A percentile compares a stretch with the other conserved stretches of the same genome.
Conservation (phyloP, 202 grass and related monocot genomes). For the Bolboschoenoplectus hybrid region DNA sequence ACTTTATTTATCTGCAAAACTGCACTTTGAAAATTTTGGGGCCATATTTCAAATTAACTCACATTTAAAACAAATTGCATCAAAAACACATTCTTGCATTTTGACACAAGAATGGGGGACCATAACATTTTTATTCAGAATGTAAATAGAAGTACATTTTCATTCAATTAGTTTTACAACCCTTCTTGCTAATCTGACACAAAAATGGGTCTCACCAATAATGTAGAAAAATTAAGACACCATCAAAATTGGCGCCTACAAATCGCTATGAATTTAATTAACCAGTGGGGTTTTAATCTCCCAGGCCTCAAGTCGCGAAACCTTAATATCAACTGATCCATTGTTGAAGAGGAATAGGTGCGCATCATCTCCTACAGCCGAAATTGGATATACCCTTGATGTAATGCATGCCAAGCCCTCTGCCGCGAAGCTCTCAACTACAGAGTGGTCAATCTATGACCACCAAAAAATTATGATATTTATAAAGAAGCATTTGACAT, state of each 20-base stretch:
- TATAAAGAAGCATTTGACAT: not conserved
- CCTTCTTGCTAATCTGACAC: not conserved
- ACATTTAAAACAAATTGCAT: not conserved
- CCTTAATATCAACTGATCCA: conserved; percentile 48
- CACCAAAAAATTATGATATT: not conserved
- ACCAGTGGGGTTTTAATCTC: conserved; percentile 62
- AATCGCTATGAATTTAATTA: conserved; percentile 32
- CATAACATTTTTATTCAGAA: not conserved
- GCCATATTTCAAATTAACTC: not conserved
- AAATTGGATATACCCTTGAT: conserved; percentile 48
- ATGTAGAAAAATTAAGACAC: not conserved
- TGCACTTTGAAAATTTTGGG: not conserved
- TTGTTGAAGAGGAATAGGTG: conserved; percentile 62
- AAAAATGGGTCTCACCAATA: not conserved
- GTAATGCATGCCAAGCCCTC: conserved; percentile 59
- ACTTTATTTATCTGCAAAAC: not conserved
- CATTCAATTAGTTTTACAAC: not conserved
- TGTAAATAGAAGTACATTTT: not conserved
- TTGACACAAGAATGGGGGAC: not conserved
- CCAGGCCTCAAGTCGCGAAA: conserved; percentile 47
- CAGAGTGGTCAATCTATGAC: conserved; percentile 57
- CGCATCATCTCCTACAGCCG: conserved; percentile 47
- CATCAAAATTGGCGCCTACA: not conserved
- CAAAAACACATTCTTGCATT: not conserved
- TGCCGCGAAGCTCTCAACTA: conserved; percentile 60